Percentiles rank a stretch among this genome's conserved stretches.
Evolutionary conservation across 2,329 filamentous ascomycete species (phyloP).

Genomic region (Sclerotinia glacialis): DNA sequence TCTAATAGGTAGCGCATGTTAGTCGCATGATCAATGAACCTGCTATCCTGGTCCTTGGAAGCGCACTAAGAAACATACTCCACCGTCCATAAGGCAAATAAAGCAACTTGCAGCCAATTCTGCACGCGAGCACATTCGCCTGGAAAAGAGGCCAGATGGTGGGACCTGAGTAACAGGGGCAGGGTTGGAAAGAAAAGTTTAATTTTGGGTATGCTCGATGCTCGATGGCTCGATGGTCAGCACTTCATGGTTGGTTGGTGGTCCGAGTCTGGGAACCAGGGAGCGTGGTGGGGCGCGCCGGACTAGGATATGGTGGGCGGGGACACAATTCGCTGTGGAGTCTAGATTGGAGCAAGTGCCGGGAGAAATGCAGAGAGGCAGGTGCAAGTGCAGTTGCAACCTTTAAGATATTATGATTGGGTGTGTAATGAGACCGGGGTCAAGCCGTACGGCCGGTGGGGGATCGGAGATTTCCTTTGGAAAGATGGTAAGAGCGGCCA

Average conservation of each 20-base stretch:
- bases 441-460: conserved; percentile 17
- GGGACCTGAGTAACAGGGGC: not conserved
- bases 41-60: conserved; percentile 18
- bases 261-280: not conserved
- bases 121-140: not conserved
- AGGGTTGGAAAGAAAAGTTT: not conserved
- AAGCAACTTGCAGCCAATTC: conserved; percentile 9
- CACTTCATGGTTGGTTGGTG: not conserved
- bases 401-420: conserved; percentile 10
- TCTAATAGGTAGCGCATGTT: conserved; percentile 5
- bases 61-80: conserved; percentile 4
- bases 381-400: not conserved
- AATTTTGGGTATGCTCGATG: not conserved
- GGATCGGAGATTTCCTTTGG: conserved; percentile 2
- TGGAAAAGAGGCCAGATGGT: conserved; percentile 1
- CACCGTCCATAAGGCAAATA: conserved; percentile 16
- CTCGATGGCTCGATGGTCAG: not conserved
- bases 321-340: not conserved
- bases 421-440: conserved; percentile 21
- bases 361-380: conserved; percentile 14
- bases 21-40: conserved; percentile 19
- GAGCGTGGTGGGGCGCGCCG: conserved; percentile 10
- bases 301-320: not conserved
- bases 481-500: conserved; percentile 4
- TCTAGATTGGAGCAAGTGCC: conserved; percentile 4